phyloP scores from a whole-genome alignment of 257 asterid genomes.

The Misopates orontium region DNA sequence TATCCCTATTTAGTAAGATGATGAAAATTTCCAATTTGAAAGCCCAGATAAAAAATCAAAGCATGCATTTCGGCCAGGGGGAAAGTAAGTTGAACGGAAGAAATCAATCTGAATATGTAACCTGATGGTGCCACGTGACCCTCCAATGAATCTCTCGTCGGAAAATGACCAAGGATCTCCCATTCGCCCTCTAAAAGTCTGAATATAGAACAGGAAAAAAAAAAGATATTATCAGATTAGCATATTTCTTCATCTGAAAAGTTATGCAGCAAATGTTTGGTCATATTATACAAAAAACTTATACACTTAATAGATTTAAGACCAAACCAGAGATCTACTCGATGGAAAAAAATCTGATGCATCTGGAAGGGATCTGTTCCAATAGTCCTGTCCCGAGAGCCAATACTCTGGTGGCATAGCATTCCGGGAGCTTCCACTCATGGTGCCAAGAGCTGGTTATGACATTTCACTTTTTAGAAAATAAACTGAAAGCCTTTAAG shows the following conservation, averaged over 20 bases:
- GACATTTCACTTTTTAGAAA: neutral
- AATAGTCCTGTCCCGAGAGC: constrained; percentile 34
- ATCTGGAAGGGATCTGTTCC: neutral
- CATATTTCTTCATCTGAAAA: neutral
- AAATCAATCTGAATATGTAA: constrained; percentile 15
- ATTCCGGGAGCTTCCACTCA: constrained; percentile 37
- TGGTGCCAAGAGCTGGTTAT: constrained; percentile 12
- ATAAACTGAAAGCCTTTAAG: constrained; percentile 10
- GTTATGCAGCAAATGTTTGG: neutral
- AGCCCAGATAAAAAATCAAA: neutral
- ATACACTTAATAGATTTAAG: neutral
- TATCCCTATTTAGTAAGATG: neutral
- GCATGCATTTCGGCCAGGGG: neutral
- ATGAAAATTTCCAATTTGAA: neutral
- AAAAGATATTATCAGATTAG: neutral
- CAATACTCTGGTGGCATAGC: constrained; percentile 20
- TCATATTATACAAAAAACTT: neutral
- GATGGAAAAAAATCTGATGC: constrained; percentile 18
- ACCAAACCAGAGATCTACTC: constrained; percentile 35
- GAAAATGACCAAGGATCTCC: constrained; percentile 41
- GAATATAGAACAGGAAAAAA: constrained; percentile 15
- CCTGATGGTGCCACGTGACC: constrained; percentile 44
- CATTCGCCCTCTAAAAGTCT: constrained; percentile 43
- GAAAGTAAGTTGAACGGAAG: neutral
- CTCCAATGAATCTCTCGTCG: constrained; percentile 38